Evolutionary conservation across 2,329 filamentous ascomycete species (phyloP), one percentile per base, ranked within the genome.

Genomic region (Annulohypoxylon truncatum): DNA sequence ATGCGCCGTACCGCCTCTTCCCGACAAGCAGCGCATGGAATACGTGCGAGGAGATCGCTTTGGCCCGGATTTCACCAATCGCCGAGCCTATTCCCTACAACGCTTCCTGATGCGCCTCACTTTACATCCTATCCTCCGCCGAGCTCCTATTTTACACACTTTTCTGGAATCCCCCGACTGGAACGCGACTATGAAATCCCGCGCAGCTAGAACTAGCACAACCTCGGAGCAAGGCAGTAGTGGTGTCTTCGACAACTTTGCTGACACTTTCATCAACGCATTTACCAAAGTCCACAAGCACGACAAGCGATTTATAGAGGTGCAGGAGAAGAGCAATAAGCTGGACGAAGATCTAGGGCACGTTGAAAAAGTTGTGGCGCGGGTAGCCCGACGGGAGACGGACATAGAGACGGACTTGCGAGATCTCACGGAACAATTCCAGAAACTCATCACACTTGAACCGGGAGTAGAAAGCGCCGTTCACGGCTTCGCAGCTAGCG

Each of bases 1-100:
- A 82, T 93, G 92, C 79, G 96, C 96, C 50, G 93, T 99, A 2
- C 96, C 96, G 28, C 96, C 96, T 48, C 85, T 99, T 57, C 96
- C 96, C 56, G 96, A 98, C 81, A 99, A 98, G 85, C 95, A 98
- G 84, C 96, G 96, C 81, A 97, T 99, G 92, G 94, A 97, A 77
- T 98, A 98, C 77, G 96, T 98, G 54, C 92, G 94, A 33, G 96
- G 96, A 72, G 95, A 98, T 82, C 91, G 96, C 68, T 99, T 99
- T 79, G 94, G 94, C 7, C 81, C 90, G 52, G 96, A 98, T 80
- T 99, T 99, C 78, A 99, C 94, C 31, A 85, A 89, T 47, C 90
- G 96, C 31, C 89, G 96, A 72, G 94, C 93, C 53, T 92, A 94
- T 83, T 97, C 94, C 2, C 85, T 99, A 55, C 91, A 96, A 79